Evolutionary conservation across 805 yeast species (phyloP).

Genomic region (Kuraishia borneana): DNA sequence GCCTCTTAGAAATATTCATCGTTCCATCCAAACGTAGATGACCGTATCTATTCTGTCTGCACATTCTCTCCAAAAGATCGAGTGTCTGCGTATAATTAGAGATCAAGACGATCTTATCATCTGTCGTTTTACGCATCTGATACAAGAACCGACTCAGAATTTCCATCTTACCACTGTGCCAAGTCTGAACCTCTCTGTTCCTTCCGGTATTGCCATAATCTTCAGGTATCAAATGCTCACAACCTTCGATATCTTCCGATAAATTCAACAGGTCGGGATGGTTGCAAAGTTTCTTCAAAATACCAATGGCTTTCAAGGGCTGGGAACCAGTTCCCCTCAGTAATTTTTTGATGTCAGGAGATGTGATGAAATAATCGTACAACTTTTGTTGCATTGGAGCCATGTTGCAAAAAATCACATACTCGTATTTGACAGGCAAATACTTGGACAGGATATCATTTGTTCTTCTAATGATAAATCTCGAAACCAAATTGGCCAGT

Average conservation of each 20-base stretch:
- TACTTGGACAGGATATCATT: conserved; percentile 92
- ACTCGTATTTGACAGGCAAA: conserved; percentile 91
- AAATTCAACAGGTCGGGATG: conserved; percentile 82
- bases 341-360: conserved; percentile 64
- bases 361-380: conserved; percentile 64
- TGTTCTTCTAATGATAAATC: conserved; percentile 88
- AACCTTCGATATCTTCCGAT: conserved; percentile 69
- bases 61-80: conserved; percentile 80
- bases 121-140: conserved; percentile 67
- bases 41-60: conserved; percentile 68
- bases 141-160: conserved; percentile 77
- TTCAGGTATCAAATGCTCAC: conserved; percentile 55
- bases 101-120: conserved; percentile 90
- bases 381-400: conserved; percentile 65
- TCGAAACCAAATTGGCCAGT: conserved; percentile 67
- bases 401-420: conserved; percentile 84
- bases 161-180: conserved; percentile 79
- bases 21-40: conserved; percentile 83
- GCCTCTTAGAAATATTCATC: conserved; percentile 84
- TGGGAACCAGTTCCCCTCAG: conserved; percentile 65
- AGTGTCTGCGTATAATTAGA: conserved; percentile 93
- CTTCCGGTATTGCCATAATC: conserved; percentile 58
- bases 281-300: conserved; percentile 82
- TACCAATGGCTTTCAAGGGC: conserved; percentile 81
- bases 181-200: conserved; percentile 60